phyloP scores from a whole-genome alignment of 163 green algal genomes.

The Trebouxiophyceae sp. region DNA sequence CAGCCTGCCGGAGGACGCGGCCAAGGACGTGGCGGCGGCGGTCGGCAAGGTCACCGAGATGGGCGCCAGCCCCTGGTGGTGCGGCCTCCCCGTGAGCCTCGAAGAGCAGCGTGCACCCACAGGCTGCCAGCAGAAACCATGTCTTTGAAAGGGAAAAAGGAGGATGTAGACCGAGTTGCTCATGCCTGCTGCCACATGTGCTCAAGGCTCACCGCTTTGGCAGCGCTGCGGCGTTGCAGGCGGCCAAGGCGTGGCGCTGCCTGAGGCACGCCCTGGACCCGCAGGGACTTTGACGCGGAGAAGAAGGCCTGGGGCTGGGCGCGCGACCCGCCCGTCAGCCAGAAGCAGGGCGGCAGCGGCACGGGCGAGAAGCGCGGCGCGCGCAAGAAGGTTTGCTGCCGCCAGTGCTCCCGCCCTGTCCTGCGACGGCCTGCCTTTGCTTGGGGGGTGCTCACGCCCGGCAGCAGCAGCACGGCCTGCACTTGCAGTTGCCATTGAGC shows the following conservation, averaged over 20 bases:
- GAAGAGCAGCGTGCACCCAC: too few species aligned
- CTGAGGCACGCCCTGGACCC: too few species aligned
- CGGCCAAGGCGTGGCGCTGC: too few species aligned
- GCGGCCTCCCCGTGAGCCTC: conserved; percentile 6
- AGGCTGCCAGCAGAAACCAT: too few species aligned
- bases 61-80: conserved; percentile 59
- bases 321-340: conserved; percentile 33
- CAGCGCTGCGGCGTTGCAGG: too few species aligned
- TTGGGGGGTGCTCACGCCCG: too few species aligned
- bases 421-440: neutral
- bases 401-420: neutral
- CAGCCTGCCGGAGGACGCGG: conserved; percentile 50
- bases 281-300: conserved; percentile 48
- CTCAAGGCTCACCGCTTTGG: too few species aligned
- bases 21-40: conserved; percentile 64
- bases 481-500: too few species aligned
- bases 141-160: too few species aligned
- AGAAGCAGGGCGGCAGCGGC: conserved; percentile 18
- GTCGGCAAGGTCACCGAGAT: conserved; percentile 59
- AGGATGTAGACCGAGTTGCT: too few species aligned
- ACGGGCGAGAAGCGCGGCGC: neutral
- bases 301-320: conserved; percentile 71
- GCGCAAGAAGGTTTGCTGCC: conserved; percentile 26
- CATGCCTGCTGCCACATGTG: too few species aligned
- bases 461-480: too few species aligned